phyloP scores from a whole-genome alignment of 805 yeast genomes.

The Grigorovia transvaalensis region DNA sequence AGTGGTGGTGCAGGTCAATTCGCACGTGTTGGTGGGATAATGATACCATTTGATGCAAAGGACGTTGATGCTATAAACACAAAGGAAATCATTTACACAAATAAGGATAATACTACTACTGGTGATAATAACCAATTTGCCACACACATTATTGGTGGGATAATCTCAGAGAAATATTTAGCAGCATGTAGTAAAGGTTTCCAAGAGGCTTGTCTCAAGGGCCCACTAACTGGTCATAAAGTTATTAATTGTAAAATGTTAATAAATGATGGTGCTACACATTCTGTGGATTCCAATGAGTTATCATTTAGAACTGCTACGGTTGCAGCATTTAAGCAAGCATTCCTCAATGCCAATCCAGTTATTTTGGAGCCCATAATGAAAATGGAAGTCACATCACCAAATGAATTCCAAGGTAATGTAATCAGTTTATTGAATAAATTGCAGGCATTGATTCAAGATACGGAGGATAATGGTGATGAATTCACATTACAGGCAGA shows the following conservation, averaged over 20 bases:
- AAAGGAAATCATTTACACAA: background rate
- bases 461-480: conserved; percentile 88
- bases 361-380: conserved; percentile 92
- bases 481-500: conserved; percentile 91
- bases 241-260: conserved; percentile 91
- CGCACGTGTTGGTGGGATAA: conserved; percentile 86
- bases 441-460: conserved; percentile 82
- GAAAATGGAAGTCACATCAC: conserved; percentile 88
- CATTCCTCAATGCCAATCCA: conserved; percentile 75
- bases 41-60: conserved; percentile 45
- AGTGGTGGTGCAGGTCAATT: conserved; percentile 99
- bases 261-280: conserved; percentile 94
- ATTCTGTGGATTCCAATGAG: conserved; percentile 94
- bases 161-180: conserved; percentile 88
- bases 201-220: conserved; percentile 89
- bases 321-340: conserved; percentile 81
- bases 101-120: conserved; percentile 8
- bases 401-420: conserved; percentile 90
- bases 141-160: conserved; percentile 91
- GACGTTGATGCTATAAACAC: background rate
- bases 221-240: conserved; percentile 90
- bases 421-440: conserved; percentile 89
- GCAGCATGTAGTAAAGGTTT: conserved; percentile 93
- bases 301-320: conserved; percentile 92
- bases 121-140: conserved; percentile 56